Base-by-base conservation (phyloP, 164 flowering plant genomes). In the Aristolochia californica region DNA sequence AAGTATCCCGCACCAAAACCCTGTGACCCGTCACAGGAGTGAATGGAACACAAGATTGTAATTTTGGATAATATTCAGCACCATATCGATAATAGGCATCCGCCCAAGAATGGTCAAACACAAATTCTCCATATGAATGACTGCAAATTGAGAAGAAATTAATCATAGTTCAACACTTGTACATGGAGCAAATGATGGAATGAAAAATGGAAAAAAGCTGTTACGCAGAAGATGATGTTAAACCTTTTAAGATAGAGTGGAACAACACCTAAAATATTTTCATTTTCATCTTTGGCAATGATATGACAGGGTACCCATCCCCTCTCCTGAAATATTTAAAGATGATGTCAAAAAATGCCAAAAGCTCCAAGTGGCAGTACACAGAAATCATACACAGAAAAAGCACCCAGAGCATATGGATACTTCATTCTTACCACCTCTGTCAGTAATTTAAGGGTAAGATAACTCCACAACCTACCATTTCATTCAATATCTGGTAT, bases 161-260 rank as follows among this genome's bases (percentile, higher is more conserved):
- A 1, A 56, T 53, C 61, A 58, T 43, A 62, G 23, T 21, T 64
- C 43, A 70, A 70, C 57, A 24, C 55, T 45, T 47, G 65, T 45
- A 17, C n/a, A 44, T 45, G 43, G 21, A 55, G 55, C 62, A 28
- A 44, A 49, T 34, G 27, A 49, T 34, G 27, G 21, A 24, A 23
- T 18, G 24, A 59, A 30, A 14, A 55, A 53, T 22, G 11, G 55
- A 21, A 56, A 30, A 26, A 28, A 58, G 3, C 43, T 17, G 48
- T 24, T 24, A 57, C 14, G 26, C 12, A 40, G 21, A 48, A 56
- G 67, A 9, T 53, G 66, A 62, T 62, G 63, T 28, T 55, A 66
- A 67, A 91, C 98, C 96, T 91, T 80, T 91, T 91, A 66, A 88
- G 95, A 74, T 91, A 91, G 43, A 88, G 87, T 49, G 98, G 98